Evolutionary conservation across 2,329 filamentous ascomycete genomes (phyloP).

Genomic region (Phaeomoniella chlamydospora): DNA sequence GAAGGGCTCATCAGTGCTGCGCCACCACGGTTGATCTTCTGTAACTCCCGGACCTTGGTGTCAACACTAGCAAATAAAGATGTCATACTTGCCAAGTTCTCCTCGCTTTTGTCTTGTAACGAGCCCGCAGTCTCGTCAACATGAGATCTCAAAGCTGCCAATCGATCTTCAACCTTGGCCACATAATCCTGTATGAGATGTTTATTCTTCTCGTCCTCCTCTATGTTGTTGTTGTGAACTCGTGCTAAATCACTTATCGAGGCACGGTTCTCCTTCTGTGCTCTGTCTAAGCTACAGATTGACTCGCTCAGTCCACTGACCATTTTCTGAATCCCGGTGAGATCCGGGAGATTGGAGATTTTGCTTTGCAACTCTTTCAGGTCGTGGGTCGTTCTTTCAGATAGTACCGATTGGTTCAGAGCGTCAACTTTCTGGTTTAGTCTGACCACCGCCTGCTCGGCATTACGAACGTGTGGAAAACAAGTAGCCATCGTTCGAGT

Average conservation of each 20-base stretch:
- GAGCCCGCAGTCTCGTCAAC: neutral
- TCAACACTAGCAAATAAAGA: neutral
- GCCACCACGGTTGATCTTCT: too few species aligned
- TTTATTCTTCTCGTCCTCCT: neutral
- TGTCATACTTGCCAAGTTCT: neutral
- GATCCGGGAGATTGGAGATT: neutral
- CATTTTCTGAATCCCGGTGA: too few species aligned
- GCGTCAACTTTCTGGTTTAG: neutral
- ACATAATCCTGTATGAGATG: neutral
- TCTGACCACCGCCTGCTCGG: neutral
- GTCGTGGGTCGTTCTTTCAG: neutral
- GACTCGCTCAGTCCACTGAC: too few species aligned
- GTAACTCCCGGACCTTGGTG: neutral
- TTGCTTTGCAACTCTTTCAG: neutral
- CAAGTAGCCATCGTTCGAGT: conserved; percentile 13
- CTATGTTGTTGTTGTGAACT: neutral
- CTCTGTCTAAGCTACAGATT: neutral
- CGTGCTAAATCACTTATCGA: too few species aligned
- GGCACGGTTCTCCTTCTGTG: neutral
- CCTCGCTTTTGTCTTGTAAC: neutral
- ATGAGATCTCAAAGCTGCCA: neutral
- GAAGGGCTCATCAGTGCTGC: too few species aligned
- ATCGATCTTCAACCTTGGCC: neutral
- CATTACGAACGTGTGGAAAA: neutral
- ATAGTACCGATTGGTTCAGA: neutral